A percentile compares a stretch with the other conserved stretches of the same genome.
Evolutionary conservation across 345 rosid genomes (phyloP).

Genomic region (Populus euphratica): DNA sequence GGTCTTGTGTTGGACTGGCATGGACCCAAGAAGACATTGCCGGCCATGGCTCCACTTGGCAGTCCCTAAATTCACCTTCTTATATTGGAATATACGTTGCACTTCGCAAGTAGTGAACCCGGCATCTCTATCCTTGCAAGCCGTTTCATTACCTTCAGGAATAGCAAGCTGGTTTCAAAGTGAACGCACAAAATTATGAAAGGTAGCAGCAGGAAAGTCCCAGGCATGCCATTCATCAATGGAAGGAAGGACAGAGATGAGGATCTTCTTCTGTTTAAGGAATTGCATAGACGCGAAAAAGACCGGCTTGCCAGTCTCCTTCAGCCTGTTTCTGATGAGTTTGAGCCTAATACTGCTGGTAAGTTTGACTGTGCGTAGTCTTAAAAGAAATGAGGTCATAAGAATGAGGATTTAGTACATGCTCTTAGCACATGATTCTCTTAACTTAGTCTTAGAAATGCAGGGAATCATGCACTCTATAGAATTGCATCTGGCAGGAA

Average conservation of each 20-base stretch:
- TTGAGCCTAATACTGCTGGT: constrained; percentile 33
- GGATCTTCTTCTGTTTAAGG: constrained; percentile 52
- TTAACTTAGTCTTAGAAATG: neutral
- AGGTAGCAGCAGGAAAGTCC: neutral
- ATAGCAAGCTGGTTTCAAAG: neutral
- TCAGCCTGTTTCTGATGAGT: constrained; percentile 57
- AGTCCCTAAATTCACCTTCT: neutral
- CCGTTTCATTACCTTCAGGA: neutral
- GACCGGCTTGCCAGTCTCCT: constrained; percentile 47
- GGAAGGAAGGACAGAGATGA: constrained; percentile 38
- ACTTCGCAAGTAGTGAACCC: neutral
- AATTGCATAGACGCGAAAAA: constrained; percentile 47
- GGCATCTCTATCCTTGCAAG: neutral
- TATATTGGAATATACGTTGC: neutral
- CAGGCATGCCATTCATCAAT: neutral
- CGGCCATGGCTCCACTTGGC: neutral
- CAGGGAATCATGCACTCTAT: constrained; percentile 44
- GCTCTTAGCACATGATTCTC: neutral
- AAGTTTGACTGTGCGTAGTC: neutral
- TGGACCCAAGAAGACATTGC: neutral
- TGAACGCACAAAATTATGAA: constrained; percentile 3
- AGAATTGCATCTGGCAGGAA: constrained; percentile 38
- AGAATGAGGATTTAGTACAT: neutral
- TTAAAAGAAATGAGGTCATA: neutral
- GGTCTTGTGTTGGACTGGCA: too few species aligned